A percentile compares a stretch with the other conserved stretches of the same genome.
phyloP scores from a whole-genome alignment of 2,329 filamentous ascomycete species.

The Lecanoromycetidae sp. region DNA sequence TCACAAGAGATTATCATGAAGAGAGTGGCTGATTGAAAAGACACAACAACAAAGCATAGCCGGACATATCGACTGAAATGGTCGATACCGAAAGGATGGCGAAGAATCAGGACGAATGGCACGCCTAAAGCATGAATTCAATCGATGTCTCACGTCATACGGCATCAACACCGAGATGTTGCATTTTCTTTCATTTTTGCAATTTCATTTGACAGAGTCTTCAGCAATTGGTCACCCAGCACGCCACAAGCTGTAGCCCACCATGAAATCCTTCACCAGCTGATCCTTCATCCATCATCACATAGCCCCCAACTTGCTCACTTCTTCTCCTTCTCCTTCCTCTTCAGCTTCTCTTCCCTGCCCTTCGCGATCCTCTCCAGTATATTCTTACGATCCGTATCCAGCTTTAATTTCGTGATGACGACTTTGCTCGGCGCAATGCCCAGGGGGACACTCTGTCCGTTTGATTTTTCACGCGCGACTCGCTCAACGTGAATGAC shows the following conservation, averaged over 20 bases:
- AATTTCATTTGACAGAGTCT: too few species aligned
- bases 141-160: background rate
- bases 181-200: constrained; percentile 1
- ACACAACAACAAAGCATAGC: too few species aligned
- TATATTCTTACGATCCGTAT: constrained; percentile 40
- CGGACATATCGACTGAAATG: too few species aligned
- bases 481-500: constrained; percentile 95
- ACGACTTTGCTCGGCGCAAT: constrained; percentile 94
- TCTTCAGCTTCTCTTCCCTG: constrained; percentile 31
- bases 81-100: too few species aligned
- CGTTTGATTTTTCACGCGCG: constrained; percentile 91
- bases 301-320: background rate
- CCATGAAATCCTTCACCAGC: background rate
- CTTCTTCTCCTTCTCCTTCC: constrained; percentile 3
- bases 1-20: too few species aligned
- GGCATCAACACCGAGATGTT: background rate
- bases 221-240: too few species aligned
- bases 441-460: constrained; percentile 87
- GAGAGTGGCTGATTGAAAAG: too few species aligned
- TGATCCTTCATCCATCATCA: background rate
- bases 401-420: constrained; percentile 96
- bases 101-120: background rate
- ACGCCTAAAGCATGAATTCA: background rate
- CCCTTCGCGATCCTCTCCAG: constrained; percentile 37
- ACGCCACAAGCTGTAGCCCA: background rate